A percentile compares a stretch with the other conserved stretches of the same genome.
These are phyloP conservation scores for Suillus subluteus DNA, from an alignment of 768 basidiomycete species.

Conservation along the genomic window DNA sequence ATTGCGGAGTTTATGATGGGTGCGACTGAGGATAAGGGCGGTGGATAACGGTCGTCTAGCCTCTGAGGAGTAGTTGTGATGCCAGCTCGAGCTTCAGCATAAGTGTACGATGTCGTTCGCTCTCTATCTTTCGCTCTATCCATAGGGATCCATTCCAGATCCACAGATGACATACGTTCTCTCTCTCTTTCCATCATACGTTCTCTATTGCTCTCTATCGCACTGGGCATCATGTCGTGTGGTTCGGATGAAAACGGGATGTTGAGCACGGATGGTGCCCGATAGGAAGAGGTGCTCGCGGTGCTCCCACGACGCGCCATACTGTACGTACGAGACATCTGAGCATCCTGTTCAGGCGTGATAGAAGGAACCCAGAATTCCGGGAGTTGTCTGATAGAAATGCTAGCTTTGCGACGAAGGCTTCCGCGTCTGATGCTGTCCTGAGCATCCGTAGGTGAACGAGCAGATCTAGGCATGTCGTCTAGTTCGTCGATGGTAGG, in stretches of 20 bases:
- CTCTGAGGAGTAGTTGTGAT: constrained; percentile 9
- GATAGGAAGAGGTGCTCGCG: constrained; percentile 54
- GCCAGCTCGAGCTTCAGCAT: constrained; percentile 28
- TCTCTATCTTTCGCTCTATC: constrained; percentile 31
- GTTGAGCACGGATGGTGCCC: constrained; percentile 43
- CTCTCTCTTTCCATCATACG: constrained; percentile 27
- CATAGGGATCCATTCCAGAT: constrained; percentile 33
- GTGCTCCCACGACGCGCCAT: constrained; percentile 52
- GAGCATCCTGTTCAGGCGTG: constrained; percentile 47
- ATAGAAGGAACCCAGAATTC: constrained; percentile 56
- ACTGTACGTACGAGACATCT: constrained; percentile 43
- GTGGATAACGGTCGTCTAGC: constrained; percentile 22
- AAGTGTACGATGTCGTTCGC: constrained; percentile 15
- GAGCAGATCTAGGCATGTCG: constrained; percentile 21
- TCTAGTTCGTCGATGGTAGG: constrained; percentile 35
- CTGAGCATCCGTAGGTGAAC: constrained; percentile 25
- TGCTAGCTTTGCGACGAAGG: constrained; percentile 38
- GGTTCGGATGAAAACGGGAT: constrained; percentile 39
- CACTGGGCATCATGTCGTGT: constrained; percentile 20
- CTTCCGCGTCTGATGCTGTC: constrained; percentile 29
- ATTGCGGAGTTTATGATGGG: constrained; percentile 21
- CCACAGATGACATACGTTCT: constrained; percentile 26
- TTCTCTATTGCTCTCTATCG: constrained; percentile 30
- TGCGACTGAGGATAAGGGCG: constrained; percentile 14
- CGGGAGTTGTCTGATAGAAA: constrained; percentile 39